Evolutionary conservation across 2,329 filamentous ascomycete species (phyloP).

Genomic region (Xylariaceae sp.): DNA sequence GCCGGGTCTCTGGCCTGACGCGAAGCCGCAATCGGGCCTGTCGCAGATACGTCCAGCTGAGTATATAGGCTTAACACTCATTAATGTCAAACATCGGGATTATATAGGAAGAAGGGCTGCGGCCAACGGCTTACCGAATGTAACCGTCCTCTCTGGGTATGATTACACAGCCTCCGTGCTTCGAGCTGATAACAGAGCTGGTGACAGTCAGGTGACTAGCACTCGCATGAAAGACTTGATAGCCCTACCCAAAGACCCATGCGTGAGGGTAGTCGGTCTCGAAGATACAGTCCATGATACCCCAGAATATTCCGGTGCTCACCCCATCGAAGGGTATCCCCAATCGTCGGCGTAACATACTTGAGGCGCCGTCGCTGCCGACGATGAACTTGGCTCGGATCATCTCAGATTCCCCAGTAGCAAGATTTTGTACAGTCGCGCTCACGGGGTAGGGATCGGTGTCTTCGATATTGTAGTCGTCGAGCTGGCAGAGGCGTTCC

Average conservation of each 20-base stretch:
- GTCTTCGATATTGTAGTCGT: slow-evolving; percentile 12
- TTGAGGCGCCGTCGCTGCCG: slow-evolving; percentile 28
- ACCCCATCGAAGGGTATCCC: slow-evolving; percentile 28
- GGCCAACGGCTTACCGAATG: slow-evolving; percentile 14
- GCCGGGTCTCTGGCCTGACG: slow-evolving; percentile 19
- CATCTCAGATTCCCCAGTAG: slow-evolving; percentile 17
- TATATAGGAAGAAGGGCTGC: not conserved
- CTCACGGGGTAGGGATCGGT: slow-evolving; percentile 12
- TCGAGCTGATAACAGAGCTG: slow-evolving; percentile 19
- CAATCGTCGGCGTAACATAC: slow-evolving; percentile 25
- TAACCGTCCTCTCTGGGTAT: slow-evolving; percentile 31
- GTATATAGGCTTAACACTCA: slow-evolving; percentile 23
- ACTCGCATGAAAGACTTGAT: not conserved
- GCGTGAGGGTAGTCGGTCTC: slow-evolving; percentile 26
- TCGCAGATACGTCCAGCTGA: slow-evolving; percentile 22
- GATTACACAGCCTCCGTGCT: slow-evolving; percentile 28
- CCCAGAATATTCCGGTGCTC: slow-evolving; percentile 30
- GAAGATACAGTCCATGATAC: slow-evolving; percentile 26
- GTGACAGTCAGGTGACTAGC: not conserved
- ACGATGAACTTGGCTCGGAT: slow-evolving; percentile 29
- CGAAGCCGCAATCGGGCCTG: slow-evolving; percentile 17
- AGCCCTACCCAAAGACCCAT: slow-evolving; percentile 25
- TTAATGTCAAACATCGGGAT: no score
- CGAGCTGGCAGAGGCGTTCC: slow-evolving; percentile 22
- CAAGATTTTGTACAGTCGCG: slow-evolving; percentile 16